phyloP scores from a whole-genome alignment of 192 early-diverging fungal genomes.

The Irineochytrium annulatum region DNA sequence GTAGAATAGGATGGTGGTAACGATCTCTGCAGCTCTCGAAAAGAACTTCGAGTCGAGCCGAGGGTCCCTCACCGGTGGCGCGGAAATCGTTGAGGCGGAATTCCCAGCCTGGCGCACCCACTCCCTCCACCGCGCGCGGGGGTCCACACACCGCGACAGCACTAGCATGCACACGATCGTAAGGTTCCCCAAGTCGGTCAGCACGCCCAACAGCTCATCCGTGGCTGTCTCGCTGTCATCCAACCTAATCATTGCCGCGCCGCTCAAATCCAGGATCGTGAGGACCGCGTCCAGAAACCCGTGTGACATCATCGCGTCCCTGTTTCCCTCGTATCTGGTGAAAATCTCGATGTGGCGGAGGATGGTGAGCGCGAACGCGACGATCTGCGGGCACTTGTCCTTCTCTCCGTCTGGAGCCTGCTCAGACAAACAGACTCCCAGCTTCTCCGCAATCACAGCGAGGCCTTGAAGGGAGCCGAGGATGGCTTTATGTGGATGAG shows the following conservation, averaged over 20 bases:
- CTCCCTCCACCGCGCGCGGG: background rate
- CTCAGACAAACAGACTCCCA: too few species aligned
- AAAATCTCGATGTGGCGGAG: constrained; percentile 30
- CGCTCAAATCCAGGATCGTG: constrained; percentile 7
- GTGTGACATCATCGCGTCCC: constrained; percentile 27
- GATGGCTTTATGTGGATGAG: too few species aligned
- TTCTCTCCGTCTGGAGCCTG: too few species aligned
- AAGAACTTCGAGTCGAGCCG: constrained; percentile 5
- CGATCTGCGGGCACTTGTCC: too few species aligned
- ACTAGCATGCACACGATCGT: background rate
- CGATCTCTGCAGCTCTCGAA: background rate
- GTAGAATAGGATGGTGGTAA: constrained; percentile 2
- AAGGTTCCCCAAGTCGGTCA: constrained; percentile 5
- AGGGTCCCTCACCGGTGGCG: background rate
- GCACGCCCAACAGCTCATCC: background rate
- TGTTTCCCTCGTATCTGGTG: constrained; percentile 25
- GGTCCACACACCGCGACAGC: background rate
- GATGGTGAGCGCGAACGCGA: background rate
- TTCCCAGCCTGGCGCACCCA: background rate
- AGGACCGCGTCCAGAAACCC: constrained; percentile 2
- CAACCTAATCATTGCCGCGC: background rate
- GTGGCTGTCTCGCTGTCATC: background rate
- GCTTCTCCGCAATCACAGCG: too few species aligned
- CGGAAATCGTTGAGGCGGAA: background rate
- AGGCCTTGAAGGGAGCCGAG: too few species aligned